Conservation (phyloP, 1,139 yeast genomes). For the Candida buenavistaensis region DNA sequence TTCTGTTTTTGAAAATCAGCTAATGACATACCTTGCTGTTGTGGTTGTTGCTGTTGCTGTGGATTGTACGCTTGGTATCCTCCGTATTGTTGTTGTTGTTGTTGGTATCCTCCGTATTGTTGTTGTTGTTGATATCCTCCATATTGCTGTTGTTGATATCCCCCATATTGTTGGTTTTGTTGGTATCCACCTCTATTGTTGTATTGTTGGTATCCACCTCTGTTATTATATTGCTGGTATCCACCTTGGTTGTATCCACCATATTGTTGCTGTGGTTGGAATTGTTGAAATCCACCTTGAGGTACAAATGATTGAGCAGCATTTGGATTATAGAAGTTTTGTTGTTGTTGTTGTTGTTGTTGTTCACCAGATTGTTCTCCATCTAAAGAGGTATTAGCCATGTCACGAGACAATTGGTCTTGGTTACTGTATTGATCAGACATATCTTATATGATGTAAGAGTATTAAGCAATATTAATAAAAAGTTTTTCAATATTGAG, state of each 20-base stretch:
- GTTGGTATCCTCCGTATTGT: constrained; percentile 10
- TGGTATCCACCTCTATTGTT: constrained; percentile 25
- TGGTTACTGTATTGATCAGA: constrained; percentile 47
- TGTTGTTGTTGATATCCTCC: constrained; percentile 4
- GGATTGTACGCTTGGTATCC: constrained; percentile 10
- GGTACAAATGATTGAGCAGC: no score
- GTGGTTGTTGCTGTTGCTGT: constrained; percentile 19
- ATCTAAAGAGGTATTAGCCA: constrained; percentile 48
- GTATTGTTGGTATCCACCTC: constrained; percentile 17
- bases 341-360: constrained; percentile 8
- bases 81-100: constrained; percentile 7
- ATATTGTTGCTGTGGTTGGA: constrained; percentile 17
- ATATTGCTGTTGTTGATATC: constrained; percentile 18
- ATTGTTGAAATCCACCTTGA: constrained; percentile 25
- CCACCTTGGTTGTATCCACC: no score
- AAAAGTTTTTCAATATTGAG: not conserved
- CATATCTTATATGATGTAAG: no score
- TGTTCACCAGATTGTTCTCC: constrained; percentile 19
- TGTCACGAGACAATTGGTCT: constrained; percentile 56
- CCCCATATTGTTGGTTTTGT: constrained; percentile 15
- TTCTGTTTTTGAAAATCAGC: constrained; percentile 85
- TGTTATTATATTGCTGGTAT: constrained; percentile 22
- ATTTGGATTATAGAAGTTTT: no score
- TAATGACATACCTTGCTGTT: constrained; percentile 67
- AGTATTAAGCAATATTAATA: no score